A percentile compares a stretch with the other conserved stretches of the same genome.
phyloP scores from a whole-genome alignment of 306 rosid genomes.

The Malus orientalis region DNA sequence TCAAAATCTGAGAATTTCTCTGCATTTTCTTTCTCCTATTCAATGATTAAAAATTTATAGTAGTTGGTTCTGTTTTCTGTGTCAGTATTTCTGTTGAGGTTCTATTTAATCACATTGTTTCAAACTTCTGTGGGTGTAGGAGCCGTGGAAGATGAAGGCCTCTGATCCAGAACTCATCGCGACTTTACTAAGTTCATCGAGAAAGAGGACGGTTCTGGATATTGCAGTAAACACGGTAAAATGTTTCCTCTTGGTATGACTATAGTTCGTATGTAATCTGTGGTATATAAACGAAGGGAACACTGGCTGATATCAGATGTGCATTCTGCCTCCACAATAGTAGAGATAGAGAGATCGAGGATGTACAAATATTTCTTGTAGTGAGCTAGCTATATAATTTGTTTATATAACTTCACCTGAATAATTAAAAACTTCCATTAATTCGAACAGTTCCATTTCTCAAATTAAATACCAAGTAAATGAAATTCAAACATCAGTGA shows the following conservation, averaged over 20 bases:
- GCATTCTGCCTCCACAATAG: neutral
- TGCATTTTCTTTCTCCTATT: neutral
- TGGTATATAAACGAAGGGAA: neutral
- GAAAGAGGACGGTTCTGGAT: neutral
- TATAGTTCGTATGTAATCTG: neutral
- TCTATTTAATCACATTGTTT: neutral
- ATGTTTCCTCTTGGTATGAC: neutral
- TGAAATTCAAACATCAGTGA: too few species aligned
- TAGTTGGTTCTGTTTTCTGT: neutral
- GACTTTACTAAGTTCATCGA: neutral
- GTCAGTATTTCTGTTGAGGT: neutral
- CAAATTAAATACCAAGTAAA: too few species aligned
- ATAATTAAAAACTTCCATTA: too few species aligned
- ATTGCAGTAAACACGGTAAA: neutral
- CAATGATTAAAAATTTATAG: neutral
- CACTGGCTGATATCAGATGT: neutral
- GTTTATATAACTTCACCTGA: too few species aligned
- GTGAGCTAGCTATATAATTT: too few species aligned
- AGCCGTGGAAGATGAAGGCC: conserved; percentile 27
- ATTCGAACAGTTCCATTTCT: too few species aligned
- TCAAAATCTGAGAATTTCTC: neutral
- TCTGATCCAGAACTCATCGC: conserved; percentile 9
- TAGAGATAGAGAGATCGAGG: neutral
- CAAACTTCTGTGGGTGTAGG: conserved; percentile 27
- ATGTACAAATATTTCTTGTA: neutral